Percentiles rank a stretch among this genome's conserved stretches.
These are phyloP conservation scores for Casuarina cunninghamiana DNA, from an alignment of 306 rosid genomes.

Conservation along the genomic window DNA sequence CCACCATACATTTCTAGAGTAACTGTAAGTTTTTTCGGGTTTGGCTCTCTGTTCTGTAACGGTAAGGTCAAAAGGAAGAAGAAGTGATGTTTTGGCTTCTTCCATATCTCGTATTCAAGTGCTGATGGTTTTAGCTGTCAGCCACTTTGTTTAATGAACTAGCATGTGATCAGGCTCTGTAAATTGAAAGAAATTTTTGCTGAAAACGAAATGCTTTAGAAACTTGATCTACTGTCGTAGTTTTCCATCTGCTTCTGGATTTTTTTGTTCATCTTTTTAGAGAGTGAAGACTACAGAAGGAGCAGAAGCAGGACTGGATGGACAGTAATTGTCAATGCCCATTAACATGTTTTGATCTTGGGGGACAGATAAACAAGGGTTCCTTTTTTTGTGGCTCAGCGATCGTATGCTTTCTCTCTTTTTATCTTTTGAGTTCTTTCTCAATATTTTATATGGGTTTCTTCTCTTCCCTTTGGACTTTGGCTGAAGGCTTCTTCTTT, in stretches of 20 bases:
- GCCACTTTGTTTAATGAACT: slow-evolving; percentile 27
- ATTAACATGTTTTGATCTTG: slow-evolving; percentile 42
- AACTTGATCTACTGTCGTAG: background rate
- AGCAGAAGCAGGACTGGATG: slow-evolving; percentile 35
- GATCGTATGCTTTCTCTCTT: slow-evolving; percentile 24
- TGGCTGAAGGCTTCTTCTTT: slow-evolving; percentile 7
- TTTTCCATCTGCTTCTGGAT: background rate
- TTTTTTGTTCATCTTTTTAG: background rate
- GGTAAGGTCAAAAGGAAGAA: slow-evolving; percentile 73
- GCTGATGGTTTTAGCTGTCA: slow-evolving; percentile 36
- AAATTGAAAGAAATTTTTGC: slow-evolving; percentile 22
- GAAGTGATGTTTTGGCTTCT: slow-evolving; percentile 31
- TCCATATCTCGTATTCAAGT: slow-evolving; percentile 27
- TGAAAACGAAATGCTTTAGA: background rate
- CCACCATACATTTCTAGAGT: slow-evolving; percentile 83
- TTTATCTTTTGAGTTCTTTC: background rate
- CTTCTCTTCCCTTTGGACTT: background rate
- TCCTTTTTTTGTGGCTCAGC: slow-evolving; percentile 47
- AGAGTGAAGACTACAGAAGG: slow-evolving; percentile 49
- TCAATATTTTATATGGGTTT: background rate
- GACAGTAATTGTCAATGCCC: slow-evolving; percentile 45
- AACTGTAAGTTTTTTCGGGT: slow-evolving; percentile 73
- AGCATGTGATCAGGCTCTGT: slow-evolving; percentile 46
- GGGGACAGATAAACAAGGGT: slow-evolving; percentile 71
- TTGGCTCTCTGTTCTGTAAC: slow-evolving; percentile 77